Conservation (phyloP, 495 filamentous ascomycete genomes). For the Baudoinia panamericana region DNA sequence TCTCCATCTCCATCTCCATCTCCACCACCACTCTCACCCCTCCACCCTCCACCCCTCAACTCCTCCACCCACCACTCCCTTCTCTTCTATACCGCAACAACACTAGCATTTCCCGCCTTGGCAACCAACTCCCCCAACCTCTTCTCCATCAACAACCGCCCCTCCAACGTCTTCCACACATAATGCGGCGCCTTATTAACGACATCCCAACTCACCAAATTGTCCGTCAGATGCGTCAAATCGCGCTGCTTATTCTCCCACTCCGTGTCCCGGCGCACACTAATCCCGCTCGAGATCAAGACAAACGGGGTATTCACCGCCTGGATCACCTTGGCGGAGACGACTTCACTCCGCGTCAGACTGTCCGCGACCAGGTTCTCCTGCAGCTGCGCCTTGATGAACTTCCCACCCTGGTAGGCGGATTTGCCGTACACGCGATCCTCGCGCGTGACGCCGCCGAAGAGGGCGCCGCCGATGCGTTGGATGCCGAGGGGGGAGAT, state of each 20-base stretch:
- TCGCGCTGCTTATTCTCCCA: slow-evolving; percentile 78
- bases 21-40: neutral
- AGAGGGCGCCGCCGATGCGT: slow-evolving; percentile 59
- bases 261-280: slow-evolving; percentile 40
- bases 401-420: slow-evolving; percentile 65
- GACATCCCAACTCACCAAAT: slow-evolving; percentile 72
- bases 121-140: slow-evolving; percentile 49
- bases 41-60: neutral
- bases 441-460: slow-evolving; percentile 63
- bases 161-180: slow-evolving; percentile 62
- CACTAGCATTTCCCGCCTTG: slow-evolving; percentile 8
- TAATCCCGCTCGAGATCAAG: slow-evolving; percentile 70
- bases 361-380: slow-evolving; percentile 78
- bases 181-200: slow-evolving; percentile 74
- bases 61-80: neutral
- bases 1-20: slow-evolving; percentile 1
- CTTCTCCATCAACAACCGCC: slow-evolving; percentile 56
- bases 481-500: slow-evolving; percentile 78
- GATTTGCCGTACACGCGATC: slow-evolving; percentile 71
- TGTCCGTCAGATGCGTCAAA: slow-evolving; percentile 61
- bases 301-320: slow-evolving; percentile 55
- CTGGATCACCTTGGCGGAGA: slow-evolving; percentile 63
- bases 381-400: slow-evolving; percentile 79
- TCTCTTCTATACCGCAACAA: neutral
- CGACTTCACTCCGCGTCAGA: slow-evolving; percentile 68